These are phyloP conservation scores for Candida ortonii DNA, from an alignment of 805 yeast species.

Conservation along the genomic window DNA sequence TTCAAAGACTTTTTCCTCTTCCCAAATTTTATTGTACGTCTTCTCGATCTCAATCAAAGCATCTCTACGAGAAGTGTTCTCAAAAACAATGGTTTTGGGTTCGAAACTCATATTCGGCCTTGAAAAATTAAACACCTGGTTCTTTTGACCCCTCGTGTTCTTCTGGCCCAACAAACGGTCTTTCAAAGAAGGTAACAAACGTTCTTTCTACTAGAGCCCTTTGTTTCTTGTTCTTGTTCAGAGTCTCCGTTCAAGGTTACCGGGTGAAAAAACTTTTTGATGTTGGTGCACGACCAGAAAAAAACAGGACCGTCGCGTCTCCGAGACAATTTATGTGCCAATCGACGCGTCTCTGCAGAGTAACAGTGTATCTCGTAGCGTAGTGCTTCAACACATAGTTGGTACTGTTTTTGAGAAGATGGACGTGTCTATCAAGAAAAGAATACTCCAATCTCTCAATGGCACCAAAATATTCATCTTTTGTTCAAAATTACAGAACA, in stretches of 20 bases:
- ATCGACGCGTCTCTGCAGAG: no score
- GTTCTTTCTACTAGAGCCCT: not conserved
- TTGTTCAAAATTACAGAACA: not conserved
- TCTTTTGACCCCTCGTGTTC: no score
- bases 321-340: no score
- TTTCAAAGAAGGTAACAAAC: not conserved
- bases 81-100: conserved; percentile 39
- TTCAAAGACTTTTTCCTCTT: conserved; percentile 80
- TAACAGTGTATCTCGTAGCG: no score
- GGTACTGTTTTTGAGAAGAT: no score
- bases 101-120: conserved; percentile 22
- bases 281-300: conserved; percentile 1
- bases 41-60: conserved; percentile 84
- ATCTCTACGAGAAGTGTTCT: conserved; percentile 88
- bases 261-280: not conserved
- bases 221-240: not conserved
- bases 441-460: no score
- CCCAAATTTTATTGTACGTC: conserved; percentile 85
- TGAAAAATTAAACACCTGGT: not conserved
- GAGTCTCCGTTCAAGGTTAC: conserved; percentile 1
- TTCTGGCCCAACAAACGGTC: not conserved
- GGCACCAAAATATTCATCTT: no score
- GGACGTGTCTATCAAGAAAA: no score
- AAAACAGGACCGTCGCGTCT: not conserved
- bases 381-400: no score